Evolutionary conservation across 2,329 filamentous ascomycete species (phyloP).

Genomic region (Aspergillus pseudoviridinutans): DNA sequence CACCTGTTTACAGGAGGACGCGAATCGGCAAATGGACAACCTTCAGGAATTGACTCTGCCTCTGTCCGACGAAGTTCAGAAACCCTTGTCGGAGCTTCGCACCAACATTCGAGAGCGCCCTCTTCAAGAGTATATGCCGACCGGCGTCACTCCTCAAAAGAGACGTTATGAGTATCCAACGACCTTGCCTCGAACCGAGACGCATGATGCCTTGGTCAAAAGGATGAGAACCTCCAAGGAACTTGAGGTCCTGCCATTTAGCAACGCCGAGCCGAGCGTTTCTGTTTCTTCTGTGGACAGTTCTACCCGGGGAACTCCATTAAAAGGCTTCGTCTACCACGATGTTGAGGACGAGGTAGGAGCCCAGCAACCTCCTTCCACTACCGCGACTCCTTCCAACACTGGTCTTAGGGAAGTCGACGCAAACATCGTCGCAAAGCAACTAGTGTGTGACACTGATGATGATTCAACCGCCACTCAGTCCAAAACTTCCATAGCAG

Average conservation of each 20-base stretch:
- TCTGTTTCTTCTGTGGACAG: constrained; percentile 11
- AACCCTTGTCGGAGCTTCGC: constrained; percentile 68
- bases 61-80: constrained; percentile 57
- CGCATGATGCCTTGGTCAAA: constrained; percentile 55
- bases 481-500: background rate
- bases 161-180: constrained; percentile 75
- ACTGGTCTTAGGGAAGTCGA: constrained; percentile 51
- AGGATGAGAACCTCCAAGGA: constrained; percentile 44
- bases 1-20: constrained; percentile 63
- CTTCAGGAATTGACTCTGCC: constrained; percentile 60
- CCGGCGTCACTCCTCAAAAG: constrained; percentile 82
- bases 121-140: constrained; percentile 77
- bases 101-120: constrained; percentile 60
- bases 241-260: constrained; percentile 28
- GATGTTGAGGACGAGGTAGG: constrained; percentile 42
- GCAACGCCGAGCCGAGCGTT: constrained; percentile 21
- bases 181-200: constrained; percentile 70
- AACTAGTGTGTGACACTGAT: constrained; percentile 19
- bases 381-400: constrained; percentile 32
- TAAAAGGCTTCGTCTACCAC: constrained; percentile 52
- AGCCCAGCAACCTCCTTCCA: constrained; percentile 25
- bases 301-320: constrained; percentile 38
- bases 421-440: constrained; percentile 42
- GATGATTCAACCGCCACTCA: constrained; percentile 11
- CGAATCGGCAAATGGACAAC: constrained; percentile 56